Percentiles rank a stretch among this genome's conserved stretches.
Evolutionary conservation across 306 rosid genomes (phyloP).

Genomic region (Pueraria montana): DNA sequence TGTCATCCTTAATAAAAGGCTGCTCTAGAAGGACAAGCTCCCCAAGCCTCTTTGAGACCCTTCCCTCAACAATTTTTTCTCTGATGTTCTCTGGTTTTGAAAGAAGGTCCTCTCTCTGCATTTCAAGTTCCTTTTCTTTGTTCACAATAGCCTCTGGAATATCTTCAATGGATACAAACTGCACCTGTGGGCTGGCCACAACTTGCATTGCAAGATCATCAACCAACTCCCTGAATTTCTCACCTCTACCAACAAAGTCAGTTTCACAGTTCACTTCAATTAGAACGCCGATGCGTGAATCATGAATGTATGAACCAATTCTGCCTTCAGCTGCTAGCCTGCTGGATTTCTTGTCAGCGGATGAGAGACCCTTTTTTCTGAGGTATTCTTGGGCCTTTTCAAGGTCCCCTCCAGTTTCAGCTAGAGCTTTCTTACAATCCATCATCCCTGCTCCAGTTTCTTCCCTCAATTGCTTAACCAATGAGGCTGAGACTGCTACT

Average conservation of each 20-base stretch:
- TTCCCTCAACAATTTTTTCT: constrained; percentile 93
- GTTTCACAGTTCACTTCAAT: constrained; percentile 97
- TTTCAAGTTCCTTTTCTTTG: constrained; percentile 84
- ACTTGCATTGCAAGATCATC: constrained; percentile 98
- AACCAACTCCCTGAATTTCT: constrained; percentile 87
- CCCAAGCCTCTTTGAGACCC: constrained; percentile 96
- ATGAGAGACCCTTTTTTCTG: constrained; percentile 93
- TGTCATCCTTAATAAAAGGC: constrained; percentile 90
- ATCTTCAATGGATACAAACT: constrained; percentile 82
- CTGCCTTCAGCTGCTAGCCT: constrained; percentile 98
- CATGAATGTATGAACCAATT: constrained; percentile 94
- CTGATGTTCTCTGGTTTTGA: constrained; percentile 94
- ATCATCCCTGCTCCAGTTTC: constrained; percentile 99
- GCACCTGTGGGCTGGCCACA: constrained; percentile 89
- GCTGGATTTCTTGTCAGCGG: constrained; percentile 93
- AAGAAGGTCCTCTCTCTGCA: constrained; percentile 92
- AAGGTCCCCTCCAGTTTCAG: constrained; percentile 94
- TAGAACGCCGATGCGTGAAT: constrained; percentile 92
- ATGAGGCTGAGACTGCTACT: constrained; percentile 73
- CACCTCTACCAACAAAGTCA: constrained; percentile 92
- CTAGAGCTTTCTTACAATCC: constrained; percentile 98
- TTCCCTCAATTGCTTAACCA: constrained; percentile 91
- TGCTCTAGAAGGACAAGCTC: constrained; percentile 95
- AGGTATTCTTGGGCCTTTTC: constrained; percentile 98
- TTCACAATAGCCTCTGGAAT: constrained; percentile 68